Evolutionary conservation across 2,329 filamentous ascomycete species (phyloP).

Genomic region (Lasiodiplodia gonubiensis): DNA sequence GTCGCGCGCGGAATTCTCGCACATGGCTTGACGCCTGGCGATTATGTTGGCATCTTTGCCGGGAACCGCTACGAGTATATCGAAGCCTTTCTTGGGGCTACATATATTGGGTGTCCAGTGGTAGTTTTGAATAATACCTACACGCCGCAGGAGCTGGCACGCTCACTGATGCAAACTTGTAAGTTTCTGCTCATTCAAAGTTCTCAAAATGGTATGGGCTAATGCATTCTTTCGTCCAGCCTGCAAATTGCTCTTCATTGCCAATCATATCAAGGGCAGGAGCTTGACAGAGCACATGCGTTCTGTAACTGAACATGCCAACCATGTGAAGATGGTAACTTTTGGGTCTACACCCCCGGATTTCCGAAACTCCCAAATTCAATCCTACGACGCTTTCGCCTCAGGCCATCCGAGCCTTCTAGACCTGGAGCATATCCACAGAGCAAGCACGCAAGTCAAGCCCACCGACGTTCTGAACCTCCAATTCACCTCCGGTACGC

Average conservation of each 20-base stretch:
- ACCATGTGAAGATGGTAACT: neutral
- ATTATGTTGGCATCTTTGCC: neutral
- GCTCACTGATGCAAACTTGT: neutral
- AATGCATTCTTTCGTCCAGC: neutral
- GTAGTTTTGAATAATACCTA: conserved; percentile 6
- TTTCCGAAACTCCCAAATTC: neutral
- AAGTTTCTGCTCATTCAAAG: neutral
- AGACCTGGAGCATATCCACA: neutral
- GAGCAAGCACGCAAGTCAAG: conserved; percentile 27
- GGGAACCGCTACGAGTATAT: neutral
- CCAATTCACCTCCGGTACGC: conserved; percentile 91
- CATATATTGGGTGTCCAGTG: neutral
- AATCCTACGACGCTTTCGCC: neutral
- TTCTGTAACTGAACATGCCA: neutral
- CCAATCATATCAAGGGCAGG: neutral
- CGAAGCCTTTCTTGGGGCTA: neutral
- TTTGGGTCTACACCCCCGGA: neutral
- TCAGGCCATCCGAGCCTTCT: neutral
- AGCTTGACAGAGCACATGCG: neutral
- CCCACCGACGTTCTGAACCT: conserved; percentile 84
- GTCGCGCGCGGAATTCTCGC: neutral
- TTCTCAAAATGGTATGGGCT: neutral
- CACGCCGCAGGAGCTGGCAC: neutral
- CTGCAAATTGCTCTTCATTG: conserved; percentile 1
- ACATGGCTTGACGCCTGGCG: neutral